phyloP scores from a whole-genome alignment of 1,139 yeast genomes.

The Hansenula sp. region DNA sequence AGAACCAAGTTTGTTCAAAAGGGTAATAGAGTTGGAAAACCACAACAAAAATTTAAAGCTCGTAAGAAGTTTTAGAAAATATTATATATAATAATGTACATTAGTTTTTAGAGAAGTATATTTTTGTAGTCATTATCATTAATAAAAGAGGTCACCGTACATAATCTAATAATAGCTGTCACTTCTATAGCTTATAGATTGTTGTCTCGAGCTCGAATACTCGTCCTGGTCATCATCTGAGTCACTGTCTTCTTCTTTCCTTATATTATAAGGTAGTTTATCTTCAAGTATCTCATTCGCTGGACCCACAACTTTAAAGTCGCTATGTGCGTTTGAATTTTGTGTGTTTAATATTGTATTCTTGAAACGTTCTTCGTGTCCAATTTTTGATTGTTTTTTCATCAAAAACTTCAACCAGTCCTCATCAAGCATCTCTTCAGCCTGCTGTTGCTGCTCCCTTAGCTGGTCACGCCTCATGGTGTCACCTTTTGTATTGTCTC shows the following conservation, averaged over 20 bases:
- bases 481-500: background rate
- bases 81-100: background rate
- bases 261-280: conserved; percentile 13
- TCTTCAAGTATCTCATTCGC: conserved; percentile 11
- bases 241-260: background rate
- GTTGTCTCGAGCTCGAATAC: background rate
- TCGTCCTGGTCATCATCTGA: background rate
- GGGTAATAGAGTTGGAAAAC: conserved; percentile 25
- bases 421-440: conserved; percentile 14
- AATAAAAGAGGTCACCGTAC: no score
- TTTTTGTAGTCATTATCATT: no score
- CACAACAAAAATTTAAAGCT: conserved; percentile 47
- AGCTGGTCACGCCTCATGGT: background rate
- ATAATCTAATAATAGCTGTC: background rate
- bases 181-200: background rate
- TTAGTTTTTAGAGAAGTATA: background rate
- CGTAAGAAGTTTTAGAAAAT: conserved; percentile 59
- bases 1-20: conserved; percentile 12
- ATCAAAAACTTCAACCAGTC: conserved; percentile 31
- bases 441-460: conserved; percentile 3
- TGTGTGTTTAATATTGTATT: conserved; percentile 26
- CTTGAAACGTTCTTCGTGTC: conserved; percentile 29
- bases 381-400: conserved; percentile 28
- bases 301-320: conserved; percentile 17
- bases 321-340: conserved; percentile 11